Percentiles rank a stretch among this genome's conserved stretches.
These are phyloP conservation scores for Globisporangium rhizosaccharum DNA, from an alignment of 352 stramenopile genomes.

Conservation along the genomic window DNA sequence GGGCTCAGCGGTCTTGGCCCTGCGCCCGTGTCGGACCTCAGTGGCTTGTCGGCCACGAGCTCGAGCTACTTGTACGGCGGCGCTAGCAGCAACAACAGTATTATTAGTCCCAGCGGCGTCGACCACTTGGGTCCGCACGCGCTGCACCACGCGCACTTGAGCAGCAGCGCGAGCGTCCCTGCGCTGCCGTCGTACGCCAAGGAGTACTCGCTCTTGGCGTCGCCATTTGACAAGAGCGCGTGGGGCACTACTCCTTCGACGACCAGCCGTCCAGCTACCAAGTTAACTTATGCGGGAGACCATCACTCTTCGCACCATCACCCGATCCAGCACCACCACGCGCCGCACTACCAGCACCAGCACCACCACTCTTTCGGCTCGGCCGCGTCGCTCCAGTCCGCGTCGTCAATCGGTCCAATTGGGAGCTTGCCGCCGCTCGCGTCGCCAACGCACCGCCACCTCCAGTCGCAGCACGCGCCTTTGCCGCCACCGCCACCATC, in stretches of 20 bases:
- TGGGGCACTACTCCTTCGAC: slow-evolving; percentile 18
- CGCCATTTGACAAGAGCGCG: slow-evolving; percentile 55
- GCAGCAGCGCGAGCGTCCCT: slow-evolving; percentile 13
- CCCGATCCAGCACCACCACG: slow-evolving; percentile 2
- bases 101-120: neutral
- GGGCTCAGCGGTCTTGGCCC: slow-evolving; percentile 21
- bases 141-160: slow-evolving; percentile 16
- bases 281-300: slow-evolving; percentile 52
- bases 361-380: slow-evolving; percentile 5
- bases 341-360: slow-evolving; percentile 4
- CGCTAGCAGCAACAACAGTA: neutral
- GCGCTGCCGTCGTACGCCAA: slow-evolving; percentile 44
- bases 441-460: slow-evolving; percentile 14
- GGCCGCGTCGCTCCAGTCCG: neutral
- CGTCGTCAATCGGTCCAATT: slow-evolving; percentile 14
- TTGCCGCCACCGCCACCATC: neutral
- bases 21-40: slow-evolving; percentile 24
- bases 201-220: slow-evolving; percentile 53
- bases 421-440: slow-evolving; percentile 21
- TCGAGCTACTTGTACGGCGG: slow-evolving; percentile 29
- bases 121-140: slow-evolving; percentile 11
- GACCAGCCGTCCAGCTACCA: slow-evolving; percentile 10
- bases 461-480: slow-evolving; percentile 6
- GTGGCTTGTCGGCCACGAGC: slow-evolving; percentile 14
- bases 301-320: slow-evolving; percentile 20